Base-by-base conservation (phyloP, 108 stramenopile genomes). In the Cyclostephanos invisitatus region DNA sequence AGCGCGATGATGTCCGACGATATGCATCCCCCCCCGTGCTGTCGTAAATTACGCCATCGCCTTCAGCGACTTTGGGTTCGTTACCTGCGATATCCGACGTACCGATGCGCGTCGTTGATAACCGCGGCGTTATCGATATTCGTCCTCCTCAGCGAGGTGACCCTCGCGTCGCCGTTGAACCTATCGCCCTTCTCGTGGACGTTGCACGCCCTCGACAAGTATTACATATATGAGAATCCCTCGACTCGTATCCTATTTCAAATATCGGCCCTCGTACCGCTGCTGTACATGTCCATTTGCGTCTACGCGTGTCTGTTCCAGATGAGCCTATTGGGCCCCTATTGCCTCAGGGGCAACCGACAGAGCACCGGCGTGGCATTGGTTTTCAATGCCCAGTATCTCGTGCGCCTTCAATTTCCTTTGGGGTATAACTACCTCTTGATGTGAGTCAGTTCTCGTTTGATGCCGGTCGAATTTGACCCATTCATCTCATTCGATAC, bases 311-410 rank as follows among this genome's bases (percentile, higher is more conserved):
- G 74, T 28, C 59, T 88, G 11, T 84, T 85, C 50, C 76, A 82
- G 60, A 70, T 88, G 50, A 77, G 85, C 66, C 32, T 81, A n/a
- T 74, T 88, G 56, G 84, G 84, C 0, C 84, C 80, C 28, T 85
- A 83, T 50, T 68, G 82, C 40, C 64, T 87, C 1, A 48, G 84
- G 38, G 79, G 81, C 7, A 70, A 65, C 59, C 62, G 72, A 46
- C 78, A 82, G 46, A 83, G 81, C 59, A 70, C 67, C 66, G 85
- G 85, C 6, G 74, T 83, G 24, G 84, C 91, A 35, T 73, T 92
- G 46, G 75, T 91, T 7, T 87, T 92, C 77, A 94, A 91, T 80
- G 91, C 91, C 21, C 85, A 89, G 49, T 94, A 91, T 64, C 77
- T 94, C 62, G 81, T 91, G 15, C 67, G 86, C 46, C 59, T 89